These are phyloP conservation scores for Cornus kousa DNA, from an alignment of 148 eudicot genomes.

Conservation along the genomic window DNA sequence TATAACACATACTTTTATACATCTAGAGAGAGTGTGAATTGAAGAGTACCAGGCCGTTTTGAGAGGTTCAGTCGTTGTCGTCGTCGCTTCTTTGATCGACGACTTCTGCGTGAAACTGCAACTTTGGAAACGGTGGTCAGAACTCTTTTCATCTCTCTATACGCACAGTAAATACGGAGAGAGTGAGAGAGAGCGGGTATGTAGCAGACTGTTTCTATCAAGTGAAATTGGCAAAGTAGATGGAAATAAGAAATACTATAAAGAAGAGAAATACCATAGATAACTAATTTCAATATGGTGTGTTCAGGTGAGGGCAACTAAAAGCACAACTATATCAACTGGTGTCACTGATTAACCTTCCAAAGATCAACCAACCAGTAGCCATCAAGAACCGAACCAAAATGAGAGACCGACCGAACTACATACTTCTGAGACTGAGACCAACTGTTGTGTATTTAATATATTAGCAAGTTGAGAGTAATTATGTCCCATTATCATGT, in stretches of 20 bases:
- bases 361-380: not conserved
- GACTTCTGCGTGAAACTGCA: constrained; percentile 3
- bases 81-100: not conserved
- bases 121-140: not conserved
- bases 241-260: too few species aligned
- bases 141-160: not conserved
- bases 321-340: not conserved
- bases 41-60: not conserved
- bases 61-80: not conserved
- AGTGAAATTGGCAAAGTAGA: too few species aligned
- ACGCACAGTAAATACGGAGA: not conserved
- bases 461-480: not conserved
- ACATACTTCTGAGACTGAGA: not conserved
- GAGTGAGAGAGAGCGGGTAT: too few species aligned
- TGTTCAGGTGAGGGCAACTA: not conserved
- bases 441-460: not conserved
- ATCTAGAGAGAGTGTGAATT: not conserved
- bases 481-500: not conserved
- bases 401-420: not conserved
- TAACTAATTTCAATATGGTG: not conserved
- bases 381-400: not conserved
- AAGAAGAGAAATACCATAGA: not conserved
- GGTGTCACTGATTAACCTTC: not conserved
- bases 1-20: not conserved
- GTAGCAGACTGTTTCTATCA: too few species aligned